Evolutionary conservation across 1,139 yeast genomes (phyloP).

Genomic region (Yamadazyma taylorii): DNA sequence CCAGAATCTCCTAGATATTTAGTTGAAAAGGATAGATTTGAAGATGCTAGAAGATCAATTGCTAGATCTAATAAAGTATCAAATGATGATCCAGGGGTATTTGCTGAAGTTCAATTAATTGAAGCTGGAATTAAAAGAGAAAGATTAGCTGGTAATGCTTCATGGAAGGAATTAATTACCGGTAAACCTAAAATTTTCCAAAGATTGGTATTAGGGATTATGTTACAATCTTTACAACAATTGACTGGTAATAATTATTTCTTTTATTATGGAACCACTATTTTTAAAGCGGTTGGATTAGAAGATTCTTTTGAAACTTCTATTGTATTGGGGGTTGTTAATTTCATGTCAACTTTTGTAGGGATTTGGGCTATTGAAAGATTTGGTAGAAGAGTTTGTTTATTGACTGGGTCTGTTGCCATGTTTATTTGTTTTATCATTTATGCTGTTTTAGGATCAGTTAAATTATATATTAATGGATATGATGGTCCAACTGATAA

Average conservation of each 20-base stretch:
- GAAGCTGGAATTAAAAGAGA: constrained; percentile 14
- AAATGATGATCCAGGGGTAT: constrained; percentile 57
- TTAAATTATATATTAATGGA: constrained; percentile 57
- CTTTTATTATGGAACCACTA: constrained; percentile 79
- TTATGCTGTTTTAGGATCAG: constrained; percentile 61
- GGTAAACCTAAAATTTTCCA: constrained; percentile 68
- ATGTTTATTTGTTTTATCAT: constrained; percentile 38
- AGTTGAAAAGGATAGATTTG: constrained; percentile 33
- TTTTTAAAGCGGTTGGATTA: constrained; percentile 77
- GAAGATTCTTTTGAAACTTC: constrained; percentile 73
- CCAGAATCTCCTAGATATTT: constrained; percentile 65
- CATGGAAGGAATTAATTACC: constrained; percentile 20
- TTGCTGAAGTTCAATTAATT: constrained; percentile 58
- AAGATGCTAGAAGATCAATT: constrained; percentile 47
- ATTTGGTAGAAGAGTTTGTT: constrained; percentile 69
- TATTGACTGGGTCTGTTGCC: constrained; percentile 47
- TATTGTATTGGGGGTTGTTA: constrained; percentile 75
- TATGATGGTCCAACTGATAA: constrained; percentile 32
- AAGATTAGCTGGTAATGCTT: constrained; percentile 15
- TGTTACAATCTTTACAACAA: constrained; percentile 56
- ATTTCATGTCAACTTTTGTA: constrained; percentile 70
- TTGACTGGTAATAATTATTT: constrained; percentile 80
- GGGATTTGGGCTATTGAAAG: constrained; percentile 67
- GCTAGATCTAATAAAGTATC: constrained; percentile 65
- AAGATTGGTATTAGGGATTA: constrained; percentile 64